phyloP scores from a whole-genome alignment of 352 stramenopile species.

The Pythium scleroteichum region DNA sequence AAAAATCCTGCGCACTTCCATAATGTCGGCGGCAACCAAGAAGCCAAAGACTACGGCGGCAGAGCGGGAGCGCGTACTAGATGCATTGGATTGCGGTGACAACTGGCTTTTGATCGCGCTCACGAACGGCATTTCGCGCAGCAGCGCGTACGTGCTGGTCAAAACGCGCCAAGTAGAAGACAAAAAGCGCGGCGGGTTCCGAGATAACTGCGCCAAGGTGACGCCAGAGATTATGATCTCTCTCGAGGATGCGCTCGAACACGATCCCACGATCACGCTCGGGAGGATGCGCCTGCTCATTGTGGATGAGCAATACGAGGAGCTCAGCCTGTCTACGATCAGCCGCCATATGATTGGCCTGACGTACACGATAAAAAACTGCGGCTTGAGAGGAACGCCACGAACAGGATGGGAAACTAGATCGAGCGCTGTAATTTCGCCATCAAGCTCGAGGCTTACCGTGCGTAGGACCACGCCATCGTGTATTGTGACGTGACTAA shows the following conservation, averaged over 20 bases:
- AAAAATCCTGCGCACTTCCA: neutral
- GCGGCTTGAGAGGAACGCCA: neutral
- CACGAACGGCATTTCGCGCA: neutral
- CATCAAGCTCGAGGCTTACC: neutral
- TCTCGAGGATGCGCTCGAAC: too few relatives aligned
- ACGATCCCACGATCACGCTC: too few relatives aligned
- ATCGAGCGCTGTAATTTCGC: neutral
- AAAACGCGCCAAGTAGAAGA: neutral
- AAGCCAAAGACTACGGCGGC: neutral
- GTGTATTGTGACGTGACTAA: neutral
- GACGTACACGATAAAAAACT: constrained; percentile 1
- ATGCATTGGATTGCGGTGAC: neutral
- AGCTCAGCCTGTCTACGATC: too few relatives aligned
- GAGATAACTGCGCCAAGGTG: too few relatives aligned
- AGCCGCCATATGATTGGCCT: neutral
- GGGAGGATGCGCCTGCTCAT: too few relatives aligned
- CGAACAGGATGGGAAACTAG: constrained; percentile 1
- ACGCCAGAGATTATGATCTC: too few relatives aligned
- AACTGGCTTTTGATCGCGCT: neutral
- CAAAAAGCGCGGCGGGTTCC: too few relatives aligned
- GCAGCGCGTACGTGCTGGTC: neutral
- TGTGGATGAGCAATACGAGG: too few relatives aligned
- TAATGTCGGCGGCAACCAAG: neutral
- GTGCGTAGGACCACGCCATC: neutral
- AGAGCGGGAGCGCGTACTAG: neutral